phyloP scores from a whole-genome alignment of 768 basidiomycete genomes.

The Tulasnella sp. region DNA sequence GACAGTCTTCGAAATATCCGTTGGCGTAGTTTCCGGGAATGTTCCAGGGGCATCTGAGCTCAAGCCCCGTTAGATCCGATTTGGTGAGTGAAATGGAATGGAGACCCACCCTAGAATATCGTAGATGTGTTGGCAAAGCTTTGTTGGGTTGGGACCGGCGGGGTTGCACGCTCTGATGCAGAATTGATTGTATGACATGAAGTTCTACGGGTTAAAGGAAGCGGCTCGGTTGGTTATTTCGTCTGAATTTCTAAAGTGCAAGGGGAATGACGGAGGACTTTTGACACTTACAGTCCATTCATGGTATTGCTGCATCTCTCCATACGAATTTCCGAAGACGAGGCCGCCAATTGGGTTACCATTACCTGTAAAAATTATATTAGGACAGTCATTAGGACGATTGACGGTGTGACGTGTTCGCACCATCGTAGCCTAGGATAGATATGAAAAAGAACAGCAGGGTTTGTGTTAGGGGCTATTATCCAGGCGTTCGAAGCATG shows the following conservation, averaged over 20 bases:
- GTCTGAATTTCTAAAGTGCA: too few species aligned
- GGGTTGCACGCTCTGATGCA: slow-evolving; percentile 34
- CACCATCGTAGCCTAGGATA: too few species aligned
- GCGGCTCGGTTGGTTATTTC: too few species aligned
- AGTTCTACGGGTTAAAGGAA: slow-evolving; percentile 19
- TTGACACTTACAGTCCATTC: slow-evolving; percentile 36
- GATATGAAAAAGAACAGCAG: too few species aligned
- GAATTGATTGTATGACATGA: slow-evolving; percentile 35
- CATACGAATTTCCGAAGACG: slow-evolving; percentile 34
- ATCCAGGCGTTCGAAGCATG: too few species aligned
- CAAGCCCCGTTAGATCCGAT: not conserved
- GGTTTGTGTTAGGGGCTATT: too few species aligned
- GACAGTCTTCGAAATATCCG: slow-evolving; percentile 35
- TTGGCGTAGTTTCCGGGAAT: slow-evolving; percentile 30
- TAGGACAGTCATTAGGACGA: too few species aligned
- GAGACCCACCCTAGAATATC: slow-evolving; percentile 28
- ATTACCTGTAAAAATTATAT: slow-evolving; percentile 12
- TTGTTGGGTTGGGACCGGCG: slow-evolving; percentile 26
- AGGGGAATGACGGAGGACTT: too few species aligned
- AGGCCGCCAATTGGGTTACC: slow-evolving; percentile 32
- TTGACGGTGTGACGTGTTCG: not conserved
- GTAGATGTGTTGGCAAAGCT: slow-evolving; percentile 35
- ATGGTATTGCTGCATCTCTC: slow-evolving; percentile 31
- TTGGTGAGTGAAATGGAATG: not conserved
- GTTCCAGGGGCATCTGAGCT: slow-evolving; percentile 21